These are phyloP conservation scores for Pseudogymnoascus verrucosus DNA, from an alignment of 2,329 filamentous ascomycete species.

Conservation along the genomic window DNA sequence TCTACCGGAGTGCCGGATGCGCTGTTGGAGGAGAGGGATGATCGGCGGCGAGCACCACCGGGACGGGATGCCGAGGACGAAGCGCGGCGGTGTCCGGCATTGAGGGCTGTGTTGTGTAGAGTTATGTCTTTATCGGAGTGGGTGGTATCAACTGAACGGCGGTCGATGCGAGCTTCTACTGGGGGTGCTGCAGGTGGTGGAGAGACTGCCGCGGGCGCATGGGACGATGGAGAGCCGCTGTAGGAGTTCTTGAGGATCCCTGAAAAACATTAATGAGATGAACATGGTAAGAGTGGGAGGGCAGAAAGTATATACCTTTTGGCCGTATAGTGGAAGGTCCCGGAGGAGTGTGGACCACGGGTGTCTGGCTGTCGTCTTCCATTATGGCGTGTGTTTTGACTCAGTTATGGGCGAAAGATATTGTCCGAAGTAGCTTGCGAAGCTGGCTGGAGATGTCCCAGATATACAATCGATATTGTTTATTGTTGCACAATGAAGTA, in stretches of 20 bases:
- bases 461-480: background rate
- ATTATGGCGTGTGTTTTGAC: constrained; percentile 9
- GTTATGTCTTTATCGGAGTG: constrained; percentile 78
- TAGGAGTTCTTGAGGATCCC: constrained; percentile 92
- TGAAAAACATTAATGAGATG: constrained; percentile 31
- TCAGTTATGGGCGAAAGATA: background rate
- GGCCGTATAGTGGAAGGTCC: constrained; percentile 29
- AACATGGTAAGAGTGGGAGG: constrained; percentile 1
- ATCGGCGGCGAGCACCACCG: constrained; percentile 56
- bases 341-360: constrained; percentile 24
- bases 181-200: constrained; percentile 32
- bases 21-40: constrained; percentile 36
- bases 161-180: constrained; percentile 26
- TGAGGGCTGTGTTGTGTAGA: constrained; percentile 87
- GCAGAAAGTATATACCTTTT: constrained; percentile 25
- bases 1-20: constrained; percentile 41
- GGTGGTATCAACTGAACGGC: constrained; percentile 28
- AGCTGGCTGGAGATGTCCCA: background rate
- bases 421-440: background rate
- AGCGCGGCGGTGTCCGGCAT: constrained; percentile 80
- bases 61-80: constrained; percentile 66
- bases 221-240: constrained; percentile 46
- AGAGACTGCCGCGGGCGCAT: constrained; percentile 33
- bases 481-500: background rate
- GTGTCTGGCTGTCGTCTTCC: constrained; percentile 21